A percentile compares a stretch with the other conserved stretches of the same genome.
These are phyloP conservation scores for Solanum hybrid DNA, from an alignment of 305 asterid genomes.

Conservation along the genomic window DNA sequence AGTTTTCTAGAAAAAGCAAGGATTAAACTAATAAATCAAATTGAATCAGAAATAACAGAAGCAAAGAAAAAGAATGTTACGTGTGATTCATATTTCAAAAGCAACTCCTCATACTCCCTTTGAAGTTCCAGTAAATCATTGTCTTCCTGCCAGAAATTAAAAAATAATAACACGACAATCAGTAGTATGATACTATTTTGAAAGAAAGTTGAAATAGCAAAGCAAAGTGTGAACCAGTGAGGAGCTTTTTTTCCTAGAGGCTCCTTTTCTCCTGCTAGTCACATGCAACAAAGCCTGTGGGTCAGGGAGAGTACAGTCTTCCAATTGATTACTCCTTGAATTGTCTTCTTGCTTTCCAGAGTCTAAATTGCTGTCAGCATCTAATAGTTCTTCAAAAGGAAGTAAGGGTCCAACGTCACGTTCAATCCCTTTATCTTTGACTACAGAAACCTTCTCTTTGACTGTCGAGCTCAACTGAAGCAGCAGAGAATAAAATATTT, in stretches of 20 bases:
- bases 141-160: constrained; percentile 44
- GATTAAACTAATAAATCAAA: neutral
- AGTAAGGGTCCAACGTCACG: constrained; percentile 39
- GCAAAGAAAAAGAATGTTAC: constrained; percentile 18
- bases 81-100: constrained; percentile 59
- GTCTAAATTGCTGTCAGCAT: constrained; percentile 32
- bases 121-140: constrained; percentile 38
- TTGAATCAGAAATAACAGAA: constrained; percentile 25
- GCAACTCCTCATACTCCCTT: constrained; percentile 63
- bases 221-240: constrained; percentile 39
- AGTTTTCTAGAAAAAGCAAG: constrained; percentile 42
- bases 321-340: constrained; percentile 21
- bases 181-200: neutral
- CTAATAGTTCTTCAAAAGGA: constrained; percentile 60
- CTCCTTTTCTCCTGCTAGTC: constrained; percentile 74
- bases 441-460: constrained; percentile 40
- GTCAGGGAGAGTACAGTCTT: constrained; percentile 50
- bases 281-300: constrained; percentile 69
- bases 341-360: constrained; percentile 32
- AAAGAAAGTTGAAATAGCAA: constrained; percentile 1
- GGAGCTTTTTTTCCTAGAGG: constrained; percentile 51
- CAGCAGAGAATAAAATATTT: constrained; percentile 21
- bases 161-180: constrained; percentile 2
- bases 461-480: constrained; percentile 42
- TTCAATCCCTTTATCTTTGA: constrained; percentile 33